phyloP scores from a whole-genome alignment of 768 basidiomycete species.

The Panaeolus papilionaceus region DNA sequence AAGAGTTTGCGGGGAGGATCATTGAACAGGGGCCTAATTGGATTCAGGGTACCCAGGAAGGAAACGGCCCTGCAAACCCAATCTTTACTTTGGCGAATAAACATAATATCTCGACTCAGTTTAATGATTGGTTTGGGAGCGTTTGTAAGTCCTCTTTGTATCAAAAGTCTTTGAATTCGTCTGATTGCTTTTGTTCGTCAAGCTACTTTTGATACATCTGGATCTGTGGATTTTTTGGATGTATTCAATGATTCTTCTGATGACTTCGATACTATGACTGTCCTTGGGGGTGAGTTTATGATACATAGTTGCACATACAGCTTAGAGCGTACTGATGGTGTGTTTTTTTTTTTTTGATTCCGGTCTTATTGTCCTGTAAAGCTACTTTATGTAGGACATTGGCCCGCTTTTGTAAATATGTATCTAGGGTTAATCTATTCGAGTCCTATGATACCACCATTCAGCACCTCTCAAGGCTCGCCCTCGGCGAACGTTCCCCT shows the following conservation, averaged over 20 bases:
- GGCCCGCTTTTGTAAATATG: no score
- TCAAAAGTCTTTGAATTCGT: neutral
- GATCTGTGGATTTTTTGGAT: slow-evolving; percentile 52
- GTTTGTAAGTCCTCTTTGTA: slow-evolving; percentile 42
- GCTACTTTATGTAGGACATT: no score
- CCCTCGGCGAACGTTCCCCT: no score
- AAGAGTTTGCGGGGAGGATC: slow-evolving; percentile 50
- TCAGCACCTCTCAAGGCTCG: no score
- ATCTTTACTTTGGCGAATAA: slow-evolving; percentile 63
- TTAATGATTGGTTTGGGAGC: slow-evolving; percentile 50
- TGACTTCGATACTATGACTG: slow-evolving; percentile 47
- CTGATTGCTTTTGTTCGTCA: neutral
- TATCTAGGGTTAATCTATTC: no score
- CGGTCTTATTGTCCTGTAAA: no score
- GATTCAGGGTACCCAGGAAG: slow-evolving; percentile 58
- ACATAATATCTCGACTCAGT: slow-evolving; percentile 52
- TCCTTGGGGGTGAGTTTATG: slow-evolving; percentile 46
- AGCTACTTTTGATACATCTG: slow-evolving; percentile 64
- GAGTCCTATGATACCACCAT: no score
- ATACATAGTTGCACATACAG: neutral
- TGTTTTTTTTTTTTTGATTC: no score
- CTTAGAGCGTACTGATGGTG: no score
- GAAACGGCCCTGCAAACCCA: slow-evolving; percentile 60
- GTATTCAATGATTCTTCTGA: slow-evolving; percentile 47
- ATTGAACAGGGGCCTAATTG: slow-evolving; percentile 69